phyloP scores from a whole-genome alignment of 2,329 filamentous ascomycete species.

The Annulohypoxylon truncatum region DNA sequence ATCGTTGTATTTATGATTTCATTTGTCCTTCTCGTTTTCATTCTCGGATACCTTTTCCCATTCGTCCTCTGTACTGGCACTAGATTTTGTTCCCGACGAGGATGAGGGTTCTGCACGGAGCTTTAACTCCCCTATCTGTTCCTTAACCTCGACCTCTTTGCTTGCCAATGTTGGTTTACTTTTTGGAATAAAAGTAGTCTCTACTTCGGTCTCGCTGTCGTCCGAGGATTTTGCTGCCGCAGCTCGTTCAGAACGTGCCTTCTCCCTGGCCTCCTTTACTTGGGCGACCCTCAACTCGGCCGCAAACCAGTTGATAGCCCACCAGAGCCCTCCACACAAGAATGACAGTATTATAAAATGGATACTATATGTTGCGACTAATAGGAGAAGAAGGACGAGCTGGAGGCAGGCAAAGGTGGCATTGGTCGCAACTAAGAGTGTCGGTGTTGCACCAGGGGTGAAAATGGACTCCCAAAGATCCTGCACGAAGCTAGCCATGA shows the following conservation, averaged over 20 bases:
- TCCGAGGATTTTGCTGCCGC: constrained; percentile 49
- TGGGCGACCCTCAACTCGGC: constrained; percentile 67
- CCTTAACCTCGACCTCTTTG: constrained; percentile 59
- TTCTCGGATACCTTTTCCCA: constrained; percentile 94
- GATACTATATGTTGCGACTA: constrained; percentile 84
- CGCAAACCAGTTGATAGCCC: constrained; percentile 97
- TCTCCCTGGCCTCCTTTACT: constrained; percentile 56
- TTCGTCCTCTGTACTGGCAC: constrained; percentile 88
- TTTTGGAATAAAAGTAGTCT: constrained; percentile 49
- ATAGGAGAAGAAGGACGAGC: constrained; percentile 77
- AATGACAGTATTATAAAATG: constrained; percentile 88
- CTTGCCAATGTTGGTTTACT: constrained; percentile 49
- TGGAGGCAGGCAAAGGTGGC: constrained; percentile 88
- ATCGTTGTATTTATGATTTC: constrained; percentile 25
- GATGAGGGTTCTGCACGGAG: constrained; percentile 54
- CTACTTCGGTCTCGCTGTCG: constrained; percentile 66
- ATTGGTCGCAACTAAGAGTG: constrained; percentile 90
- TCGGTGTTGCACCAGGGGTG: constrained; percentile 88
- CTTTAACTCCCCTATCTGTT: constrained; percentile 61
- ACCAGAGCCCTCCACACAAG: constrained; percentile 87
- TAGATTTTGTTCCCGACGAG: constrained; percentile 61
- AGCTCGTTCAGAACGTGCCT: constrained; percentile 52
- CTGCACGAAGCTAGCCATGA: constrained; percentile 72
- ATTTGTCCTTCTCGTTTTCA: constrained; percentile 70
- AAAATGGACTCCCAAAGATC: constrained; percentile 94